Evolutionary conservation across 129 eudicot species (phyloP).

Genomic region (Flaveria ramosissima): DNA sequence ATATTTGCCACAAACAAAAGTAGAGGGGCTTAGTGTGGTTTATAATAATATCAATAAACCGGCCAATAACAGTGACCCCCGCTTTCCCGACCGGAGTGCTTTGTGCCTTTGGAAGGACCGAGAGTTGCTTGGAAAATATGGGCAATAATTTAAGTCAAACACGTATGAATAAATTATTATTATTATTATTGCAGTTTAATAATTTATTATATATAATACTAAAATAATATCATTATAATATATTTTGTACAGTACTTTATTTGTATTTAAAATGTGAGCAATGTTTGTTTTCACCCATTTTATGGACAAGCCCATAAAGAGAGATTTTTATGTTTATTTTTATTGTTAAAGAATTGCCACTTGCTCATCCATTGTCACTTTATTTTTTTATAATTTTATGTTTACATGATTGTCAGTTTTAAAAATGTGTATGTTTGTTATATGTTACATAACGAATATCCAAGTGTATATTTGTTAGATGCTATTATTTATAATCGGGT

Average conservation of each 20-base stretch:
- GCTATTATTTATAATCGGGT: no score
- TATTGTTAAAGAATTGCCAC: no score
- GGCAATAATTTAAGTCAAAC: slow-evolving; percentile 17
- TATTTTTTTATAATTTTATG: no score
- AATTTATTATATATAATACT: neutral
- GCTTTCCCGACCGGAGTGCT: slow-evolving; percentile 47
- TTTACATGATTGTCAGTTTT: no score
- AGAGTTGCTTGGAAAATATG: slow-evolving; percentile 28
- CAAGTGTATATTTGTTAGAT: no score
- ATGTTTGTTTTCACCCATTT: neutral
- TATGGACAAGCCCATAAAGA: neutral
- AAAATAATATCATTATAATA: neutral
- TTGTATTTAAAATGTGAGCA: neutral
- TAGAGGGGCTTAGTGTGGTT: neutral
- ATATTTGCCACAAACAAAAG: neutral
- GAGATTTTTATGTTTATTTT: no score
- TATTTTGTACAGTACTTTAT: neutral
- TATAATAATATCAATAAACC: slow-evolving; percentile 4
- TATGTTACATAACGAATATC: no score
- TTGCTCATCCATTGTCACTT: no score
- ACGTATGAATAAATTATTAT: slow-evolving; percentile 8
- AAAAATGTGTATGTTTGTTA: no score
- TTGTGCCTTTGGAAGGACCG: slow-evolving; percentile 41
- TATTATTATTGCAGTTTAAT: neutral
- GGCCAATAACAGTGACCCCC: slow-evolving; percentile 46